Evolutionary conservation across 2,329 filamentous ascomycete genomes (phyloP).

Genomic region (Neobulgaria alba): DNA sequence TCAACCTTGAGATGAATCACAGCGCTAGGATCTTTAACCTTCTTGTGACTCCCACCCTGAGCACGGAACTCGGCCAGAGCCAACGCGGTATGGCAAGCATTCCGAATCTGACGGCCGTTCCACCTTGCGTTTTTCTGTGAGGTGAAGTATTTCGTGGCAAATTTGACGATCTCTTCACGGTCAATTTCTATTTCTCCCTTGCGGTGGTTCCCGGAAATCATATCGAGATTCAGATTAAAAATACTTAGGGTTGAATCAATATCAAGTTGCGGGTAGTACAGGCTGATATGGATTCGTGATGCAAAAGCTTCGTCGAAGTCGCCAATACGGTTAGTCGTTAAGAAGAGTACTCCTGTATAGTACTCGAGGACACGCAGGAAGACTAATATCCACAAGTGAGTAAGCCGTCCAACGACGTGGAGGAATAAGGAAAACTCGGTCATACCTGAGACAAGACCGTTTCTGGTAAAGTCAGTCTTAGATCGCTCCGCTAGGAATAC

Average conservation of each 20-base stretch:
- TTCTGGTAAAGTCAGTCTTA: not conserved
- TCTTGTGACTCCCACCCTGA: not conserved
- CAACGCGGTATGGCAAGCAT: not conserved
- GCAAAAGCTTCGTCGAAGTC: not conserved
- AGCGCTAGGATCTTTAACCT: not conserved
- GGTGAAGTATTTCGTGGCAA: not conserved
- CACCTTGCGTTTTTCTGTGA: not conserved
- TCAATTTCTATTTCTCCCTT: not conserved
- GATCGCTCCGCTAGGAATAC: not conserved
- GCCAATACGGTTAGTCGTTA: not conserved
- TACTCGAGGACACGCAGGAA: not conserved
- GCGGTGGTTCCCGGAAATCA: not conserved
- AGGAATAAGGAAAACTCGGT: not conserved
- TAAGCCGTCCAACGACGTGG: too few relatives aligned
- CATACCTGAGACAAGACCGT: not conserved
- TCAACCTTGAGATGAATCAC: not conserved
- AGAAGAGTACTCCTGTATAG: not conserved
- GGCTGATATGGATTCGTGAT: not conserved
- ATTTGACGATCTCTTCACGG: not conserved
- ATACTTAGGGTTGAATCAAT: not conserved
- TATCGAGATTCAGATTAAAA: not conserved
- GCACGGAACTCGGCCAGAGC: not conserved
- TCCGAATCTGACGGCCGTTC: not conserved
- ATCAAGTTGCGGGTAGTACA: not conserved
- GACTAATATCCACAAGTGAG: not conserved